A percentile compares a stretch with the other conserved stretches of the same genome.
Conservation (phyloP, 176 grass and related monocot genomes). For the Echinochloa phyllopogon region DNA sequence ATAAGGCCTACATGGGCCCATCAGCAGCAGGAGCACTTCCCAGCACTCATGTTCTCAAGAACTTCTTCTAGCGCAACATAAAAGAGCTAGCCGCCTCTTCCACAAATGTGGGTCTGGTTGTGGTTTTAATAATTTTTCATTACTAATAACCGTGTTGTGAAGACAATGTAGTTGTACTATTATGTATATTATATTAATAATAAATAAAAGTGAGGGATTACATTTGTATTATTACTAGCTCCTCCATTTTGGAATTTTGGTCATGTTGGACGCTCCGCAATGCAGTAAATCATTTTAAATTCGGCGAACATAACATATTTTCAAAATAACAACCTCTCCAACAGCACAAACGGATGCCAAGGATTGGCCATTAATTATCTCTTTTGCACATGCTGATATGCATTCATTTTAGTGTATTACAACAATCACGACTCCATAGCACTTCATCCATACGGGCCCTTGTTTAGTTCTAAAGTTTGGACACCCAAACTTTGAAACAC, state of each 20-base stretch:
- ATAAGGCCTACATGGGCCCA: not conserved
- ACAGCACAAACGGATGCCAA: too few species aligned
- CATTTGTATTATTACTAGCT: not conserved
- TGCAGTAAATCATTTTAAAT: too few species aligned
- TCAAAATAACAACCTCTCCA: too few species aligned
- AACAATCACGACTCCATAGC: too few species aligned
- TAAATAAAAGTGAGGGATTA: not conserved
- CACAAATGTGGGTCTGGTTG: not conserved
- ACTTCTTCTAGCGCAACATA: not conserved
- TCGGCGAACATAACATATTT: too few species aligned
- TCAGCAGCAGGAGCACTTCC: not conserved
- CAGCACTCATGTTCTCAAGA: not conserved
- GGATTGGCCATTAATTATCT: too few species aligned
- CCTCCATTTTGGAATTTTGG: not conserved
- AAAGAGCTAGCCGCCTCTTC: not conserved
- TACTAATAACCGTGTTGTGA: not conserved
- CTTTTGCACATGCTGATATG: too few species aligned
- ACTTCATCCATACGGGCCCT: too few species aligned
- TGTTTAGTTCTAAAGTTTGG: too few species aligned
- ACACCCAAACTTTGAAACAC: too few species aligned
- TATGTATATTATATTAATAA: not conserved
- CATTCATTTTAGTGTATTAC: too few species aligned
- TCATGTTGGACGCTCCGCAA: too few species aligned
- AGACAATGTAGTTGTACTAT: not conserved
- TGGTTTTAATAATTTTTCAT: not conserved